Evolutionary conservation across 75 land plant genomes (phyloP).

Genomic region (Pseudotsuga menziesii): DNA sequence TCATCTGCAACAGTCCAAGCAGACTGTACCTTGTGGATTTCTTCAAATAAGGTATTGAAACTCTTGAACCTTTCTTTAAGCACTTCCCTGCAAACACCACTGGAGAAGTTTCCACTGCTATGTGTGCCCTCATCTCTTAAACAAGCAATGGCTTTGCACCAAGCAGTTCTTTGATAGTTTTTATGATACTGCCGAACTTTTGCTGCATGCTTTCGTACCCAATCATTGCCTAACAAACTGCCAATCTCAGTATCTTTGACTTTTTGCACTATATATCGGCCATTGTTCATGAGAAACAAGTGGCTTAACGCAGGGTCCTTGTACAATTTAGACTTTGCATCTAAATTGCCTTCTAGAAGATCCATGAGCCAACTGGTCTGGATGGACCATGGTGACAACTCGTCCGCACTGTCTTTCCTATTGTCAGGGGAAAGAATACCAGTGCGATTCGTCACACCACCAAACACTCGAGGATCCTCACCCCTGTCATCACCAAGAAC

Average conservation of each 20-base stretch:
- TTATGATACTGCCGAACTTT: slow-evolving; percentile 68
- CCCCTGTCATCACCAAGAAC: slow-evolving; percentile 5
- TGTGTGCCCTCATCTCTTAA: slow-evolving; percentile 63
- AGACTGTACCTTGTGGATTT: slow-evolving; percentile 73
- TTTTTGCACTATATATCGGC: slow-evolving; percentile 68
- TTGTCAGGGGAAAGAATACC: neutral
- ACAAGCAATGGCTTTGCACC: slow-evolving; percentile 52
- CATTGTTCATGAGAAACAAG: slow-evolving; percentile 81
- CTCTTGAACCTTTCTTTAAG: slow-evolving; percentile 85
- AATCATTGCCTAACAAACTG: slow-evolving; percentile 52
- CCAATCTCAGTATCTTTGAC: slow-evolving; percentile 59
- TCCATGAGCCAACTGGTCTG: slow-evolving; percentile 73
- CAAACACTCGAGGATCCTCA: neutral
- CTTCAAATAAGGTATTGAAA: slow-evolving; percentile 76
- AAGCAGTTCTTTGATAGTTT: slow-evolving; percentile 73
- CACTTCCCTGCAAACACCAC: slow-evolving; percentile 42
- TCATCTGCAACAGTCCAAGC: slow-evolving; percentile 77
- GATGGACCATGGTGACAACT: slow-evolving; percentile 44
- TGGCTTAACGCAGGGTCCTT: slow-evolving; percentile 45
- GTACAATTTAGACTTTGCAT: slow-evolving; percentile 63
- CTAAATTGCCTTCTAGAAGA: slow-evolving; percentile 65
- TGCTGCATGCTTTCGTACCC: slow-evolving; percentile 48
- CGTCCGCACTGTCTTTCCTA: neutral
- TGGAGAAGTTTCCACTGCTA: slow-evolving; percentile 21
- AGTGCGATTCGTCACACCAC: neutral